Base-by-base conservation (phyloP, 768 basidiomycete genomes). In the Dioszegia crocea region DNA sequence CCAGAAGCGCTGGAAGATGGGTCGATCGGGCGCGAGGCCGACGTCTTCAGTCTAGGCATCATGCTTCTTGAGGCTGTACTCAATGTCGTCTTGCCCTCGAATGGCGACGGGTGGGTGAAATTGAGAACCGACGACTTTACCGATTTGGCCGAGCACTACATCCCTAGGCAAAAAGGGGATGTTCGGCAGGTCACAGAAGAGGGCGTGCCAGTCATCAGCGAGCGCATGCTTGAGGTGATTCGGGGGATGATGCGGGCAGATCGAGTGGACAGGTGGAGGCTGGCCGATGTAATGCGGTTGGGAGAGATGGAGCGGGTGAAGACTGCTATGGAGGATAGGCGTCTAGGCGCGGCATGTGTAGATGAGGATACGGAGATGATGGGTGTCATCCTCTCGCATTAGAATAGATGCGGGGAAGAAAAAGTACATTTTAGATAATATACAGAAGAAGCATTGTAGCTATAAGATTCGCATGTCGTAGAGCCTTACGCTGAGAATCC, bases 1-100 rank as follows among this genome's bases (percentile, higher is more conserved):
- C 91, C 91, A 6, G 96, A 99, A 79, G 88, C 96, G 19, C 80
- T 99, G 56, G 86, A 89, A 75, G 62, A 65, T 29, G 92, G 92
- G 30, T 80, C 79, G 53, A 93, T 98, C 76, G 87, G 94, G 65
- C 88, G 86, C 78, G 89, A 87, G 60, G 92, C 96, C 53, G 96
- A 99, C 80, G 84, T 98, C 56, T 99, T 96, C 81, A 92, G 93
- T 79, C 83, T 99, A 73, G 96, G 96, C 57, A 90, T 98, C 84
- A 88, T 89, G 63, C 85, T 98, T 78, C 83, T 99, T 56, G 96
- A 99, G 81, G 86, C 89, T 53, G 88, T 91, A 56, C 83, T 91
- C 64, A 99, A 99, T 75, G 91, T 99, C 68, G 84, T 97, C 50
- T 88, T 99, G 50, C 96, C 96, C 79, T 89, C 45, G 23, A 50